Evolutionary conservation across 2,329 filamentous ascomycete species (phyloP).

Genomic region (Cordyceps militaris): DNA sequence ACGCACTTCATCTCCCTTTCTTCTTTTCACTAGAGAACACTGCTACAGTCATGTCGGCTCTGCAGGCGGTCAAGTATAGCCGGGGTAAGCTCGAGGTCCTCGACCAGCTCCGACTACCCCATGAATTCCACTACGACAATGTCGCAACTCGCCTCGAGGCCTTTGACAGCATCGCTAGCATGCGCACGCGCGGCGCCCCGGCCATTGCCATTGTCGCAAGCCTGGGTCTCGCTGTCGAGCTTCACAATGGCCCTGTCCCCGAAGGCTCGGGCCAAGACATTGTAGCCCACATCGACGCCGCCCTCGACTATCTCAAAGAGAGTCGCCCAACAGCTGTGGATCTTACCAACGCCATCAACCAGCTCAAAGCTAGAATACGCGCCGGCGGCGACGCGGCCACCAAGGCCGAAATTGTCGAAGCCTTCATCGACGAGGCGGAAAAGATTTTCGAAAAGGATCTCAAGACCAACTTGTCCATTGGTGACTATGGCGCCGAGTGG

Average conservation of each 20-base stretch:
- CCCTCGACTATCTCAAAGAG: conserved; percentile 78
- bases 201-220: conserved; percentile 98
- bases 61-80: conserved; percentile 72
- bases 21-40: conserved; percentile 30
- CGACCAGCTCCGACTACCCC: conserved; percentile 75
- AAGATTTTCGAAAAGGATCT: conserved; percentile 82
- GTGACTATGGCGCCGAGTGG: conserved; percentile 76
- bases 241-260: conserved; percentile 47
- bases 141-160: conserved; percentile 66
- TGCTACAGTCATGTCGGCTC: conserved; percentile 49
- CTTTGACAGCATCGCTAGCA: conserved; percentile 75
- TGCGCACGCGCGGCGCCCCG: conserved; percentile 73
- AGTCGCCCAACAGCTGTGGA: conserved; percentile 94
- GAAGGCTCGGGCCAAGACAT: conserved; percentile 47
- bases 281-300: conserved; percentile 64
- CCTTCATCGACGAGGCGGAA: conserved; percentile 76
- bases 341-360: conserved; percentile 78
- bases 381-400: conserved; percentile 35
- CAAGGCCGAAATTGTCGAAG: conserved; percentile 50
- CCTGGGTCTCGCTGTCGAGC: conserved; percentile 78
- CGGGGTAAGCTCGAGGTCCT: conserved; percentile 68
- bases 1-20: not conserved
- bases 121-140: conserved; percentile 70
- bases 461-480: conserved; percentile 79
- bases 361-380: conserved; percentile 62